phyloP scores from a whole-genome alignment of 352 stramenopile species.

The Pythium aquatile region DNA sequence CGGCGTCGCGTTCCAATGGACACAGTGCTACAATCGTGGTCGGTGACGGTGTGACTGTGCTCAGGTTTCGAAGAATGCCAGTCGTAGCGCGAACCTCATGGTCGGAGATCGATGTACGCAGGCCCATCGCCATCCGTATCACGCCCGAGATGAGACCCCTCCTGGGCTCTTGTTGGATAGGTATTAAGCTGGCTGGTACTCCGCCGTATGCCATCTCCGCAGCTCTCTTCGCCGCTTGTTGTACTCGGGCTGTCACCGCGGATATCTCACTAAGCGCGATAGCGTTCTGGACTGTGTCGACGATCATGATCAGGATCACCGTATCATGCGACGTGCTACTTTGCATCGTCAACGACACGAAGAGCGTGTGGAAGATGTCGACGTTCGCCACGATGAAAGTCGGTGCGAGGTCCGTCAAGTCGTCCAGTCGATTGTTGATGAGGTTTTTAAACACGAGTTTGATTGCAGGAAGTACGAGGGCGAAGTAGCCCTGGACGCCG shows the following conservation, averaged over 20 bases:
- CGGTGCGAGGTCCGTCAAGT: slow-evolving; percentile 9
- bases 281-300: slow-evolving; percentile 4
- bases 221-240: not conserved
- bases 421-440: not conserved
- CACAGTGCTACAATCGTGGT: too few relatives aligned
- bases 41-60: not conserved
- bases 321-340: not conserved
- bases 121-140: not conserved
- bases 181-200: not conserved
- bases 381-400: slow-evolving; percentile 8
- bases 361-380: slow-evolving; percentile 22
- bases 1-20: not conserved
- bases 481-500: not conserved
- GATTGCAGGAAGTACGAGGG: slow-evolving; percentile 1
- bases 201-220: not conserved
- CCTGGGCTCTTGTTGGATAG: not conserved
- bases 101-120: too few relatives aligned
- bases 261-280: not conserved
- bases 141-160: not conserved
- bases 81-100: too few relatives aligned
- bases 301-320: slow-evolving; percentile 3
- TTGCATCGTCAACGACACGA: slow-evolving; percentile 21
- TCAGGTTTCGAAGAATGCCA: not conserved
- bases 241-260: not conserved
- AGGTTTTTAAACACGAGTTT: slow-evolving; percentile 17